A percentile compares a stretch with the other conserved stretches of the same genome.
Conservation (phyloP, 805 yeast species). For the Metschnikowia lochheadii region DNA sequence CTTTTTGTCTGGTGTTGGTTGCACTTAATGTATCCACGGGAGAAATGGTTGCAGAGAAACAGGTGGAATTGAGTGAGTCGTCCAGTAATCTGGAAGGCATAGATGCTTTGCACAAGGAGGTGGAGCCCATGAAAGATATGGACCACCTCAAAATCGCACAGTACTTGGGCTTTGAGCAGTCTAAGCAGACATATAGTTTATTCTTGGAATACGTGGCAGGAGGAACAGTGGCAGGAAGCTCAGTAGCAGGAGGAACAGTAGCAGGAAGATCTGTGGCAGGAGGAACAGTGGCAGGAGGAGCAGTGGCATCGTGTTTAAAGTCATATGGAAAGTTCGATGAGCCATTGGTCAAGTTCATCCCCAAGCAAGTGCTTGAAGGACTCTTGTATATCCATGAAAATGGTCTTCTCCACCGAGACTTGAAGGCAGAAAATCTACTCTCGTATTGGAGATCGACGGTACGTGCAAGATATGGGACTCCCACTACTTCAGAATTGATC, state of each 20-base stretch:
- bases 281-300: no score
- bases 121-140: constrained; percentile 86
- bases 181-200: constrained; percentile 69
- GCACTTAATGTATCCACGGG: constrained; percentile 95
- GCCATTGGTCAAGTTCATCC: constrained; percentile 63
- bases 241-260: no score
- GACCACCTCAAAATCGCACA: constrained; percentile 95
- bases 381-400: constrained; percentile 80
- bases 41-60: constrained; percentile 98
- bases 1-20: constrained; percentile 89
- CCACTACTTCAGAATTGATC: no score
- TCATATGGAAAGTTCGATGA: constrained; percentile 85
- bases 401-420: constrained; percentile 88
- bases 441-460: constrained; percentile 85
- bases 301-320: constrained; percentile 81
- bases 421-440: constrained; percentile 93
- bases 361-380: constrained; percentile 78
- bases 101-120: constrained; percentile 84
- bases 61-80: constrained; percentile 55
- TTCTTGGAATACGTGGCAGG: constrained; percentile 97
- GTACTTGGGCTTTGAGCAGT: constrained; percentile 87
- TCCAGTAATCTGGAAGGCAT: constrained; percentile 51
- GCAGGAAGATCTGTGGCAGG: no score
- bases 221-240: no score
- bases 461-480: constrained; percentile 93